A percentile compares a stretch with the other conserved stretches of the same genome.
Evolutionary conservation across 1,139 yeast species (phyloP).

Genomic region (Scheffersomyces parashehatae): DNA sequence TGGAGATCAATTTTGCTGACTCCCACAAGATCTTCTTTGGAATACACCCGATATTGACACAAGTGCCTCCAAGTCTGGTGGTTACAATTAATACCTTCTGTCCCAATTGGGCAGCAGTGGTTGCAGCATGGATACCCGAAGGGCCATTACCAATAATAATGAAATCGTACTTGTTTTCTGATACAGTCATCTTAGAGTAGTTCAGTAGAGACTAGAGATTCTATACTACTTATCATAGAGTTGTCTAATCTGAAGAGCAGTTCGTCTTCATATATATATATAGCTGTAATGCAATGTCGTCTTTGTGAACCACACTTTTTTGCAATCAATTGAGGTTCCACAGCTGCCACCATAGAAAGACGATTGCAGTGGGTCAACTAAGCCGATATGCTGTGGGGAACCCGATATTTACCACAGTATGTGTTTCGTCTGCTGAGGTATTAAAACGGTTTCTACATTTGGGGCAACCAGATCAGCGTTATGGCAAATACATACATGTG

Average conservation of each 20-base stretch:
- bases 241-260: too few relatives aligned
- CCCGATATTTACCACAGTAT: too few relatives aligned
- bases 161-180: constrained; percentile 1
- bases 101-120: constrained; percentile 1
- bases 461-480: too few relatives aligned
- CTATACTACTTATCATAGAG: too few relatives aligned
- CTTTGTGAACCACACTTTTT: neutral
- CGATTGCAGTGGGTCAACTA: too few relatives aligned
- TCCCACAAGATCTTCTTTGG: constrained; percentile 1
- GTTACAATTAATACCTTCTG: neutral
- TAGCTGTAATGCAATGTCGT: neutral
- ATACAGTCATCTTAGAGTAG: neutral
- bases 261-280: too few relatives aligned
- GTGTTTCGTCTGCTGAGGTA: too few relatives aligned
- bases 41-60: neutral
- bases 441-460: too few relatives aligned
- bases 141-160: constrained; percentile 2
- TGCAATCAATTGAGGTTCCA: neutral
- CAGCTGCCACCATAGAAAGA: neutral
- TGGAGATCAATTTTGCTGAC: constrained; percentile 2
- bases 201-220: too few relatives aligned
- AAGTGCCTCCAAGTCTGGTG: neutral
- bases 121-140: constrained; percentile 1
- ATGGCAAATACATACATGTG: too few relatives aligned
- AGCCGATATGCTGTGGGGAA: too few relatives aligned